Evolutionary conservation across 2,329 filamentous ascomycete genomes (phyloP), one percentile per base, ranked within the genome.

Genomic region (Aspergillus terreus): DNA sequence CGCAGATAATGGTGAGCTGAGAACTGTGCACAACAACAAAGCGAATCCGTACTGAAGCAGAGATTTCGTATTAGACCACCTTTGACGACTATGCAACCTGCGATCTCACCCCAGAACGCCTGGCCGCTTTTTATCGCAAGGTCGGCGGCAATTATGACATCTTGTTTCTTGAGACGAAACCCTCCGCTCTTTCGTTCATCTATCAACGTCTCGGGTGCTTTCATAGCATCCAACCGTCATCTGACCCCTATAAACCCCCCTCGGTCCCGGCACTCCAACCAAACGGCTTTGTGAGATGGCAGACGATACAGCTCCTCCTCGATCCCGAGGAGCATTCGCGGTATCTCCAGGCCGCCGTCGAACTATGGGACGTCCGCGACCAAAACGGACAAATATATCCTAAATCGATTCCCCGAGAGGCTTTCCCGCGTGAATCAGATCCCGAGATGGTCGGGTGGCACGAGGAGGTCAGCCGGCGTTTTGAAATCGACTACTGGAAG

Each of bases 131-230:
- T 66, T 92, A 92, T 72, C 84, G 83, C 64, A 76, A 79, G 25
- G 86, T 90, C 14, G 88, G 87, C 51, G 86, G 86, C 43, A 82
- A 92, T 64, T 90, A 88, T 69, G 88, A 92, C 66, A 74, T 80
- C 21, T 82, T 97, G 49, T 97, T 97, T 69, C 77, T 92, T 40
- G 80, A 86, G 3, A 89, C 87, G 32, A 85, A 87, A 17, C 75
- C 85, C 54, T 76, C 83, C 35, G 86, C 87, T 41, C 85, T 99
- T 56, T 94, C 92, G 25, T 95, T 90, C 73, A 94, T 96, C 58
- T 97, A 95, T 79, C 88, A 90, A 64, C 88, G 88, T 6, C 83
- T 95, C 47, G 94, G 92, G 60, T 96, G 92, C 68, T 88, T 91
- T 62, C 92, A 97, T 72, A 85, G 84, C 46, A 79, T 97, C 25